Evolutionary conservation across 345 rosid species (phyloP).

Genomic region (Rhizophora apiculata): DNA sequence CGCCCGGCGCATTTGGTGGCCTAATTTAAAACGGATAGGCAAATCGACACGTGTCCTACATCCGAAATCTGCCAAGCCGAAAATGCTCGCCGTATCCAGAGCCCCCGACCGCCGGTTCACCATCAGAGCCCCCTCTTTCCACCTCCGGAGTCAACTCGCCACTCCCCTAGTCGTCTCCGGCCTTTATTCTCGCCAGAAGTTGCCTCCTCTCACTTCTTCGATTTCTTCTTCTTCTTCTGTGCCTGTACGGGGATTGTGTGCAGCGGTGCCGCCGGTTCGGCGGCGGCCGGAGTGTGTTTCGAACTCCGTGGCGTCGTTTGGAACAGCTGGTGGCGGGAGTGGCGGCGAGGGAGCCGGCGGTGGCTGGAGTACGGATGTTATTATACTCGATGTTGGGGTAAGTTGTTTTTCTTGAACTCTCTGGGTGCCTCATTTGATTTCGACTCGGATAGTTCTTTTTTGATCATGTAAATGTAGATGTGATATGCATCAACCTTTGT

Average conservation of each 20-base stretch:
- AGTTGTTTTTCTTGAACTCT: conserved; percentile 10
- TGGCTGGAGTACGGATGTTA: conserved; percentile 47
- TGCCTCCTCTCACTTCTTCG: background rate
- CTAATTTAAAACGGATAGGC: too few relatives aligned
- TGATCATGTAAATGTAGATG: too few relatives aligned
- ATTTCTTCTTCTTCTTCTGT: background rate
- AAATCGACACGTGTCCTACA: too few relatives aligned
- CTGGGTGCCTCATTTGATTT: too few relatives aligned
- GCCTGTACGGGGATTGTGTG: background rate
- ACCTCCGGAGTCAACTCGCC: conserved; percentile 22
- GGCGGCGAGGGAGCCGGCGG: conserved; percentile 28
- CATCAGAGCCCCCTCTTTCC: conserved; percentile 15
- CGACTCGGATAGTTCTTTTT: too few relatives aligned
- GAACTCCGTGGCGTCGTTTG: conserved; percentile 49
- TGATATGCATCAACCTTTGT: too few relatives aligned
- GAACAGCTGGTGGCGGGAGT: conserved; percentile 38
- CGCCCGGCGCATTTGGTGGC: too few relatives aligned
- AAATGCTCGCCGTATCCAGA: conserved; percentile 47
- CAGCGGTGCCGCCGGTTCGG: conserved; percentile 29
- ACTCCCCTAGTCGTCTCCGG: conserved; percentile 22
- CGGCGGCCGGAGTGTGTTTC: conserved; percentile 50
- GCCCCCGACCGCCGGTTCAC: conserved; percentile 44
- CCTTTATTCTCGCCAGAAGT: conserved; percentile 11
- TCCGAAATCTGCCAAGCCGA: conserved; percentile 9
- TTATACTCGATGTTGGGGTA: conserved; percentile 89